Percentiles rank a stretch among this genome's conserved stretches.
Evolutionary conservation across 2,329 filamentous ascomycete species (phyloP).

Genomic region (Colletotrichum brevisporum): DNA sequence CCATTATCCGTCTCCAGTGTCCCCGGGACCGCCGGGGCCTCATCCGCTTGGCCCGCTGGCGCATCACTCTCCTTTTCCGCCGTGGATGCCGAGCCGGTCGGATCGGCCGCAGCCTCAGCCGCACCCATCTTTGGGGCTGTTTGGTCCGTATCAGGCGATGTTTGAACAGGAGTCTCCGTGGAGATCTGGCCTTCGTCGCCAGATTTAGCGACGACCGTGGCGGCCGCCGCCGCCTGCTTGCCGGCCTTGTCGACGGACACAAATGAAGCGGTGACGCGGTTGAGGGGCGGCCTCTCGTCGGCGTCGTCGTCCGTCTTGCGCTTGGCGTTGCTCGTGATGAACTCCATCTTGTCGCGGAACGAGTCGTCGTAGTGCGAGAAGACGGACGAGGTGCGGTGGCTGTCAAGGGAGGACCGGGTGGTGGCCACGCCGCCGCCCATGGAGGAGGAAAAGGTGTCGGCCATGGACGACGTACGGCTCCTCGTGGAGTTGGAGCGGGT

Average conservation of each 20-base stretch:
- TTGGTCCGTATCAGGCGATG: no score
- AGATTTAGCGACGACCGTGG: neutral
- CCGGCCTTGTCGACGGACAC: neutral
- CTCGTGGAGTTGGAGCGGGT: conserved; percentile 32
- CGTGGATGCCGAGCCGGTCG: no score
- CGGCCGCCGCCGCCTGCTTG: neutral
- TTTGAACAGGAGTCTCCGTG: no score
- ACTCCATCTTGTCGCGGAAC: conserved; percentile 38
- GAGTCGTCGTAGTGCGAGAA: conserved; percentile 38
- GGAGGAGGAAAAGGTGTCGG: conserved; percentile 32
- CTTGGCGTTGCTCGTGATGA: conserved; percentile 19
- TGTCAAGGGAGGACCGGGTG: conserved; percentile 31
- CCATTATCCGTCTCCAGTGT: no score
- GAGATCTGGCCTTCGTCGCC: no score
- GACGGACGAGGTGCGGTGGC: conserved; percentile 32
- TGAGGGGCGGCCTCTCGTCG: conserved; percentile 21
- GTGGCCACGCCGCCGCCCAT: conserved; percentile 21
- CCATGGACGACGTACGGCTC: conserved; percentile 26
- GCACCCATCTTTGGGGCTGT: no score
- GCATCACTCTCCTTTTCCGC: no score
- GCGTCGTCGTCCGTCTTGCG: conserved; percentile 11
- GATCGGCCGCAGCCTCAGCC: no score
- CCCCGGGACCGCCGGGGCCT: no score
- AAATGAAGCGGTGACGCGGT: conserved; percentile 19
- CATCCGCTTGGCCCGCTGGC: no score